These are phyloP conservation scores for Gossypium ekmanianum DNA, from an alignment of 345 rosid species.

Conservation along the genomic window DNA sequence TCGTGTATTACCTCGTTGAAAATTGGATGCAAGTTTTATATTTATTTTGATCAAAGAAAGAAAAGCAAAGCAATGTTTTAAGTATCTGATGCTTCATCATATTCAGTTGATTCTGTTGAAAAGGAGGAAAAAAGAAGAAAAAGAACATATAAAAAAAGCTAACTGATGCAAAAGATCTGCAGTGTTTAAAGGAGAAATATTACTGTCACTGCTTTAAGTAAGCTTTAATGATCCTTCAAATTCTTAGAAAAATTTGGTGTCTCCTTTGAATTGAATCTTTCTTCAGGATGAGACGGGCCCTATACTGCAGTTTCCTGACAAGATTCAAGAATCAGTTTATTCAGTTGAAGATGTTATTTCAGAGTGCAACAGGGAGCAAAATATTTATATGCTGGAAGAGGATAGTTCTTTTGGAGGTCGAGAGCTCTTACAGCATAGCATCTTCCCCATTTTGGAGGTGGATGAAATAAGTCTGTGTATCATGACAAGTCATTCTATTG, in stretches of 20 bases:
- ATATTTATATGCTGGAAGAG: conserved; percentile 33
- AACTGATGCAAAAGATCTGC: no score
- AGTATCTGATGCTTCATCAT: conserved; percentile 4
- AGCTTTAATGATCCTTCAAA: conserved; percentile 1
- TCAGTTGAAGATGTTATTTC: conserved; percentile 45
- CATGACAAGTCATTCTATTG: conserved; percentile 32
- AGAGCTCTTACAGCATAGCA: conserved; percentile 26
- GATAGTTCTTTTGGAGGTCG: conserved; percentile 37
- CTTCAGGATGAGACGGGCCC: conserved; percentile 46
- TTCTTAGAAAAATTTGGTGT: conserved; percentile 12
- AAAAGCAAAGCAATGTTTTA: background rate
- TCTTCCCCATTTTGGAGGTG: conserved; percentile 68
- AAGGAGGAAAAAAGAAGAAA: background rate
- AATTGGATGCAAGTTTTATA: background rate
- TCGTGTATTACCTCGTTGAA: background rate
- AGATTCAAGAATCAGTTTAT: conserved; percentile 48
- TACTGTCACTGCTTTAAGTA: background rate
- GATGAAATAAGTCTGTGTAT: conserved; percentile 49
- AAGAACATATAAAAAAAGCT: background rate
- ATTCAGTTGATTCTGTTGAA: background rate
- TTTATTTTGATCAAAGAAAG: background rate
- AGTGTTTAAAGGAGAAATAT: background rate
- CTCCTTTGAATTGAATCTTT: conserved; percentile 6
- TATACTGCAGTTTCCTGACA: conserved; percentile 24
- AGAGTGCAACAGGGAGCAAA: conserved; percentile 38